Conservation (phyloP, 1,139 yeast genomes). For the Blastobotrys raffinosifermentans region DNA sequence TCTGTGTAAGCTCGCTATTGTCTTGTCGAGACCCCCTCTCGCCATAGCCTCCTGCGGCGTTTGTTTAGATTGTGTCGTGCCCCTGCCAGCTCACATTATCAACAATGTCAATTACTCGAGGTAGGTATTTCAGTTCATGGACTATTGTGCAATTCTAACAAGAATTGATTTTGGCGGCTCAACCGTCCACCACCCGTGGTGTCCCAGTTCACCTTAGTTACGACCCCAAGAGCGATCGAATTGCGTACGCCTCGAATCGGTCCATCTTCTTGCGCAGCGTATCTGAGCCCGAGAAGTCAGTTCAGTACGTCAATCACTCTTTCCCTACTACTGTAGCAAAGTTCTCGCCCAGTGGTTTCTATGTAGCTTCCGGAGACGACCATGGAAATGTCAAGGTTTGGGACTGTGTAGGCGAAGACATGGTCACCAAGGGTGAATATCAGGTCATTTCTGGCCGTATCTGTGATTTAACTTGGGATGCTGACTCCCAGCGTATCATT, state of each 20-base stretch:
- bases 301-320: conserved; percentile 70
- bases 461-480: conserved; percentile 87
- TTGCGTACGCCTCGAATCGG: conserved; percentile 79
- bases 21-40: too few species aligned
- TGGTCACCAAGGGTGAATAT: conserved; percentile 71
- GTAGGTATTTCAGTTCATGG: conserved; percentile 4
- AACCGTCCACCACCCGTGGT: conserved; percentile 70
- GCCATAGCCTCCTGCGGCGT: too few species aligned
- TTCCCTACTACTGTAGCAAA: conserved; percentile 71
- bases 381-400: conserved; percentile 82
- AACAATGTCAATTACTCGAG: conserved; percentile 9
- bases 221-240: conserved; percentile 57
- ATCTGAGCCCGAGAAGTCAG: conserved; percentile 42
- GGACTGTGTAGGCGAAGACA: conserved; percentile 64
- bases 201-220: conserved; percentile 68
- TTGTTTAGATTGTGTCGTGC: too few species aligned
- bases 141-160: background rate
- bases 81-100: too few species aligned
- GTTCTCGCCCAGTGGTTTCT: conserved; percentile 85
- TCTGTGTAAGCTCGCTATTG: too few species aligned
- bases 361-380: conserved; percentile 89
- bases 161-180: conserved; percentile 51
- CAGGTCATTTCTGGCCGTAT: conserved; percentile 78
- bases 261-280: conserved; percentile 69
- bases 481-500: conserved; percentile 75